Evolutionary conservation across 177 flowering plant genomes (phyloP), one percentile per base, ranked within the genome.

Genomic region (Telopea speciosissima): DNA sequence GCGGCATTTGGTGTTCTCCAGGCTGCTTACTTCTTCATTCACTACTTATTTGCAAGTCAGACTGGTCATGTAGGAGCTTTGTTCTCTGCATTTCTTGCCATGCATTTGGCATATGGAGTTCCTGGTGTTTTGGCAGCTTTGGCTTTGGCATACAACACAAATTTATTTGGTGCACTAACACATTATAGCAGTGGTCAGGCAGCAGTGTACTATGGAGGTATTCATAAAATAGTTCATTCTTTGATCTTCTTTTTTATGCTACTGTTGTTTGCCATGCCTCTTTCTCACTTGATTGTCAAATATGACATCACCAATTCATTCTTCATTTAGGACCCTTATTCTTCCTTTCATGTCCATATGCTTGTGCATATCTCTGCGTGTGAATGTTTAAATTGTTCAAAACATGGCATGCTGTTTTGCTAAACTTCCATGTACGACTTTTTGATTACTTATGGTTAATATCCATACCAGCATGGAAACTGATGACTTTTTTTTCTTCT

Each of bases 161-260:
- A 90, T 80, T 88, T 90, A 42, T 92, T 94, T 77, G 99, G 97
- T 69, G 92, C 97, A 31, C 23, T 90, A 65, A 90, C 97, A 11
- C 99, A 94, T 80, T 94, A 92, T 71, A 90, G 97, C 81, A 94
- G 97, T 79, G 99, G 99, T 61, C 97, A 92, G 72, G 95, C 99
- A 68, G 97, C 99, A 72, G 92, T 94, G 8, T 94, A 90, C 77
- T 94, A 83, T 73, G 99, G 99, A 90, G 98, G 97, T 90, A 75
- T 31, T 16, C 49, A 52, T 71, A 69, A 60, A 67, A 44, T 17
- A 9, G n/a, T 70, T 61, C 44, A 22, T 26, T 68, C 16, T 62
- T 24, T 66, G 40, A 21, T 17, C 59, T 23, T 22, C 19, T 31
- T 64, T 10, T 10, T 42, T 31, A 25, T 10, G 64, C n/a, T n/a